Base-by-base conservation (phyloP, 345 rosid genomes). In the Syzygium aromaticum region DNA sequence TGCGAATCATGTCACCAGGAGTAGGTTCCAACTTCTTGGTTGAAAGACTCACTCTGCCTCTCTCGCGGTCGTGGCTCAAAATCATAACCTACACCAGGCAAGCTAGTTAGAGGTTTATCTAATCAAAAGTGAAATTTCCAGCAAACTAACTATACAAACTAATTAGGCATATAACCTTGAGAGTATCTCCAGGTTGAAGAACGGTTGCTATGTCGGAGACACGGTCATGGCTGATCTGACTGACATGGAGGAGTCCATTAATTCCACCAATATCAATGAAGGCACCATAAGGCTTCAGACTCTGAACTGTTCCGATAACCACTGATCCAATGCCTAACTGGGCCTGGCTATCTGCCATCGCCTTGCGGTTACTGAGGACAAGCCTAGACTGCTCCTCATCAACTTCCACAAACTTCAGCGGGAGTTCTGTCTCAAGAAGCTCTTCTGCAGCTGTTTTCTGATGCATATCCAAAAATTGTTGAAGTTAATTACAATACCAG, bases 1-100 rank as follows among this genome's bases (percentile, higher is more conserved):
- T 98, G 90, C 99, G 96, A 88, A 96, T 94, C 99, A 98, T 98
- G 90, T 98, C 99, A 73, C 99, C 99, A 2, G 99, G 99, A 85
- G 99, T 98, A 27, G 99, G 99, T 88, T 98, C 99, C 73, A 98
- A 89, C 91, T 98, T 98, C 94, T 98, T 98, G 46, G 99, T 98
- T 63, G 98, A 96, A 89, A 96, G 97, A 93, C 99, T 96, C 89
- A 98, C 98, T 90, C 99, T 91, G 88, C 98, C 99, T 90, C 99
- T 94, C 90, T 94, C 99, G 30, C 98, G 98, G 93, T 98, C 99
- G 80, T 96, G 99, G 95, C 99, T 98, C 89, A 98, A 85, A 88
- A 98, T 95, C 99, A 98, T 98, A 88, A 96, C 99, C 99, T 96
- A 87, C 85, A 73, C 25, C 14, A 73, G 49, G 82, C 0, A 27